Evolutionary conservation across 164 flowering plant genomes (phyloP), one percentile per base, ranked within the genome.

Genomic region (Umbellularia californica): DNA sequence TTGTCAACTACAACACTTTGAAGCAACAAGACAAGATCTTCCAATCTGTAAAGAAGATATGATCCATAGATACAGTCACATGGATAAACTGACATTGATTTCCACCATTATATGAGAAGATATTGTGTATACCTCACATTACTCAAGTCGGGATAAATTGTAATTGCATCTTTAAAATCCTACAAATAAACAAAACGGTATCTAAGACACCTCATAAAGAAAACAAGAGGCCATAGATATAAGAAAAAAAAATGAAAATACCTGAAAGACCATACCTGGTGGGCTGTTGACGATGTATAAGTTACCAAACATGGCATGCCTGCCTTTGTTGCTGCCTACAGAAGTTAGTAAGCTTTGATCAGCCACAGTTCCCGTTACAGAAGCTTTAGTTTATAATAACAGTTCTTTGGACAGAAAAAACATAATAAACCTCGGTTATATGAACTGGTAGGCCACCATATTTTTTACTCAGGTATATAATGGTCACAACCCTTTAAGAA

Each of bases 141-240:
- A 77, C 88, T 83, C 85, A 95, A 81, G 78, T 95, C 95, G 51
- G 98, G 93, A 76, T 89, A 95, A 51, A 82, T 66, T 73, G 95
- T 95, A 72, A 89, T 84, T 58, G 99, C 99, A 55, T 91, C 97
- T 70, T 78, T 83, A 76, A 95, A 95, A 79, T 93, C 97, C 99
- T 95, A 73, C 58, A 80, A 15, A 17, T 25, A 55, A 23, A 30
- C 73, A 65, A 65, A 50, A 23, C 69, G 6, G 10, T 65, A 55
- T 68, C 3, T 23, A 35, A 51, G 60, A 60, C 68, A 52, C 51
- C 41, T 64, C 20, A 30, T 63, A 17, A 5, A 50, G 47, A 15
- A 5, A 24, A 68, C 28, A 17, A 17, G 17, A 4, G 25, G 58
- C 55, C 35, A 41, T 65, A 67, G 69, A 17, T 70, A 35, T 7